Base-by-base conservation (phyloP, 768 basidiomycete species). In the Leccinum uliginosum region DNA sequence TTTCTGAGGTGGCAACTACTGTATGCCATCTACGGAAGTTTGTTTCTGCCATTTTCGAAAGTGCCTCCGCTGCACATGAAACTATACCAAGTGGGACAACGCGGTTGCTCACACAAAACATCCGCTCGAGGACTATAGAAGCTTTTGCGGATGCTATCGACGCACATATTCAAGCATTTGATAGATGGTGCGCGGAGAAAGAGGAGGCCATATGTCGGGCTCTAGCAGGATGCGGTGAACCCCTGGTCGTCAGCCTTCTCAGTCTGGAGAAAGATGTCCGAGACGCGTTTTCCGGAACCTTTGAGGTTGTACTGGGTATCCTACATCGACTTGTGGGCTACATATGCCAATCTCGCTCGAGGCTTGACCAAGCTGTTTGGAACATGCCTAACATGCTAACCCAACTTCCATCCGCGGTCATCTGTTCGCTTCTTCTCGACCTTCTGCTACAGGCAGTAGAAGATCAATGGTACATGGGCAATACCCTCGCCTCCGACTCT, bases 81-180 rank as follows among this genome's bases (percentile, higher is more conserved):
- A 66, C 57, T 7, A 59, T 63, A 9, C 58, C 71, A 27, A 69
- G 62, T 4, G 67, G 58, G 24, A 59, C 63, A 9, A 54, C 34
- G 47, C 62, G 51, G 38, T 51, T 74, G 47, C 58, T 73, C 29
- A 60, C 63, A 30, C 65, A 66, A 30, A 62, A 46, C 50, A 59
- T 59, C 55, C 47, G 62, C 10, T 83, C 84, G 10, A 80, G 79
- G 30, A 91, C 88, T 0, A 71, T 89, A n/a, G 89, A 93, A 67
- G 91, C 91, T 0, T 91, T 91, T 66, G 82, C 87, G 1, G 89
- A 91, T 54, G 89, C 89, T 0, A 72, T 92, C 47, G 83, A 84
- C 57, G 61, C 73, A 21, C 82, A 88, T 54, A 72, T 91, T 4
- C 78, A 75, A 21, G 59, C 59, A 4, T 83, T 93, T 58, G 80